phyloP scores from a whole-genome alignment of 352 stramenopile genomes.

The Phytophthora crassamura region DNA sequence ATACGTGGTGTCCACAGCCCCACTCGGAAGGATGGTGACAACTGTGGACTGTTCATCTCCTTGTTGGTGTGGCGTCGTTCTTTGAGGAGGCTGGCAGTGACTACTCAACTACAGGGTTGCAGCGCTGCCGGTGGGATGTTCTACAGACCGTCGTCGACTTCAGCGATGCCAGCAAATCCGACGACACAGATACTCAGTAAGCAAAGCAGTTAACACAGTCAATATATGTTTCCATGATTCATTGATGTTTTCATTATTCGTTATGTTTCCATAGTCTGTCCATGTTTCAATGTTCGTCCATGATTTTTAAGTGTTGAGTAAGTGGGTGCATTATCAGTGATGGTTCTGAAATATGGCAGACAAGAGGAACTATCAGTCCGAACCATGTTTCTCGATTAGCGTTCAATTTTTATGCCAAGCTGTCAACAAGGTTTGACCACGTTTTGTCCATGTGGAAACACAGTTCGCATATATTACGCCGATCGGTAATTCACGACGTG shows the following conservation, averaged over 20 bases:
- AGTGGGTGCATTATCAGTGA: too few relatives aligned
- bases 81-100: not conserved
- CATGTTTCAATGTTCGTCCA: too few relatives aligned
- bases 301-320: too few relatives aligned
- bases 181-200: too few relatives aligned
- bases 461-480: too few relatives aligned
- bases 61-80: not conserved
- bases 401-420: not conserved
- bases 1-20: not conserved
- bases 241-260: too few relatives aligned
- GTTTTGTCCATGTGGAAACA: too few relatives aligned
- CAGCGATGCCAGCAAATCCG: not conserved
- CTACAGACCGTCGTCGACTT: not conserved
- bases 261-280: too few relatives aligned
- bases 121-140: not conserved
- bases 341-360: not conserved
- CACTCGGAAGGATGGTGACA: not conserved
- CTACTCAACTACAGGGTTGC: not conserved
- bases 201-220: too few relatives aligned
- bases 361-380: not conserved
- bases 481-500: too few relatives aligned
- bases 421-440: constrained; percentile 6
- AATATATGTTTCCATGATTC: too few relatives aligned
- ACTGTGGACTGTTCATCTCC: not conserved
- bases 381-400: not conserved